Base-by-base conservation (phyloP, 441 rosid genomes). In the Geranium incanum region DNA sequence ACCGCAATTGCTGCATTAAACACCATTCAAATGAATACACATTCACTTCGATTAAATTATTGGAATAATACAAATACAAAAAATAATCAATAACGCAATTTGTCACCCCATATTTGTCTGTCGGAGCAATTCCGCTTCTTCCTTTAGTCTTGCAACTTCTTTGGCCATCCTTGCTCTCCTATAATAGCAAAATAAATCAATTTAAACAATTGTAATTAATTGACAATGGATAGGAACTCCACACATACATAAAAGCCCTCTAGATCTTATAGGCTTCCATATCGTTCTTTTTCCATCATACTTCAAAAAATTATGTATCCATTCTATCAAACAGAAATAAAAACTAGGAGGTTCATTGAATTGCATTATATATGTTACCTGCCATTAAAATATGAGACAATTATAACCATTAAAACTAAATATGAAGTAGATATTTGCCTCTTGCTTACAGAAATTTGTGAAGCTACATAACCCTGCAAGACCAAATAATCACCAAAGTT, bases 151-250 rank as follows among this genome's bases (percentile, higher is more conserved):
- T 66, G 97, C 92, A 73, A 86, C 76, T 83, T 95, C 99, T 71
- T 86, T 86, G 13, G 93, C 97, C 90, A 95, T 92, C 78, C 84
- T 88, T 78, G 87, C 88, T 82, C 98, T 87, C 97, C 99, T 95
- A 73, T 13, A 76, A 70, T 68, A 68, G 66, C 76, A 71, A 74
- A 76, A 60, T 69, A 18, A 67, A 68, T 66, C 19, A 50, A 52
- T 60, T 68, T 13, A 67, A 72, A 79, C 65, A 72, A 68, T 69
- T 74, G 7, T 19, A 15, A 3, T n/a, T 23, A 71, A 57, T 36
- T 19, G 5, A n/a, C 43, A n/a, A 36, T n/a, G 7, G n/a, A 50
- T 36, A 36, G 1, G 9, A 19, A 48, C 65, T 21, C 36, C 66
- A 60, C 66, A 4, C 16, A 18, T 19, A 41, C 19, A 33, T 5